Evolutionary conservation across 176 grass and related monocot genomes (phyloP).

Genomic region (Oryza glaberrima): DNA sequence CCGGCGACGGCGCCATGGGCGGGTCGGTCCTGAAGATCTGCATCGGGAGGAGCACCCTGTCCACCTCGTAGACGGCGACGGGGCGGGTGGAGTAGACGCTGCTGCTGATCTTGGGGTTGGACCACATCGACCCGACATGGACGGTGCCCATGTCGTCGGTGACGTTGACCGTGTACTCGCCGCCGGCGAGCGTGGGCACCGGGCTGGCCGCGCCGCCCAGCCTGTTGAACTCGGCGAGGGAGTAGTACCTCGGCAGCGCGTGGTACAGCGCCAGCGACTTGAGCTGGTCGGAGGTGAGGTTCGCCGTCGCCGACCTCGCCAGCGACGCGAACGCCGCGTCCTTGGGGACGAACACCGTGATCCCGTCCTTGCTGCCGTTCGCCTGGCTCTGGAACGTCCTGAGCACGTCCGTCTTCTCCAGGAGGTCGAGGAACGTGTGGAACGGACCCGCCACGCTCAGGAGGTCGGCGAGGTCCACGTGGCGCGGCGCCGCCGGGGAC

Average conservation of each 20-base stretch:
- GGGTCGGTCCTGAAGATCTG: conserved; percentile 83
- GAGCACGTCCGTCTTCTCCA: conserved; percentile 70
- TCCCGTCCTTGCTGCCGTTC: conserved; percentile 69
- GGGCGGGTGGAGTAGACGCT: conserved; percentile 77
- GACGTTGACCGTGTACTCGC: conserved; percentile 71
- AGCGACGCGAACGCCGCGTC: conserved; percentile 74
- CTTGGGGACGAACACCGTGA: conserved; percentile 89
- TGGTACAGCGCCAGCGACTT: conserved; percentile 80
- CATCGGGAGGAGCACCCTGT: conserved; percentile 79
- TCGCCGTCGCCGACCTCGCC: conserved; percentile 62
- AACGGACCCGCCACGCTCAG: conserved; percentile 87
- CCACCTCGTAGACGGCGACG: conserved; percentile 75
- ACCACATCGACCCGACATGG: conserved; percentile 78
- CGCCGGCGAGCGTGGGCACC: conserved; percentile 76
- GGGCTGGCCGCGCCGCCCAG: conserved; percentile 74
- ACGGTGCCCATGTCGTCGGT: conserved; percentile 72
- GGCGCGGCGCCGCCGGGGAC: conserved; percentile 56
- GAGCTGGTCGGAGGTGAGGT: conserved; percentile 81
- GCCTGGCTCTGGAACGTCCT: conserved; percentile 91
- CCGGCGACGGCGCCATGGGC: conserved; percentile 67
- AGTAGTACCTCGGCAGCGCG: conserved; percentile 83
- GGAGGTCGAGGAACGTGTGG: conserved; percentile 74
- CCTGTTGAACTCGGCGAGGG: conserved; percentile 80
- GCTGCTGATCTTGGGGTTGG: conserved; percentile 82
- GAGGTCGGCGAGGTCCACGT: conserved; percentile 86